Percentiles rank a stretch among this genome's conserved stretches.
phyloP scores from a whole-genome alignment of 306 rosid genomes.

The Mucuna pruriens region DNA sequence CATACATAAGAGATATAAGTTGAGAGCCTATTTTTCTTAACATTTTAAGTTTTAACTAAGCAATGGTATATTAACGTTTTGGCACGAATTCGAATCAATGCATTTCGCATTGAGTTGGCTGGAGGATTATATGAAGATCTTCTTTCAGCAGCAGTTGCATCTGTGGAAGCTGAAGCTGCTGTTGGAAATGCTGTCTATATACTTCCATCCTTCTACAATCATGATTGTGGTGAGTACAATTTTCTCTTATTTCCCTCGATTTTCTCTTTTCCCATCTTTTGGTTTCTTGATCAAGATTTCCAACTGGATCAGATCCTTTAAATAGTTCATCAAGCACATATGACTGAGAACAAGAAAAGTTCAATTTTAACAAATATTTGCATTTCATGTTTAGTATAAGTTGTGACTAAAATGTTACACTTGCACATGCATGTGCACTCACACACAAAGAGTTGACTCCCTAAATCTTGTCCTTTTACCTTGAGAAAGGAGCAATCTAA shows the following conservation, averaged over 20 bases:
- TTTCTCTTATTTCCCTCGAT: slow-evolving; percentile 13
- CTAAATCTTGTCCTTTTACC: neutral
- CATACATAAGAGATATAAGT: slow-evolving; percentile 18
- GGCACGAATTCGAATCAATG: slow-evolving; percentile 87
- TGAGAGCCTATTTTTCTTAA: slow-evolving; percentile 52
- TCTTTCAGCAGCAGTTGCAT: slow-evolving; percentile 70
- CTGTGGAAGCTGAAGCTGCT: slow-evolving; percentile 80
- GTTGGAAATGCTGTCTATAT: slow-evolving; percentile 88
- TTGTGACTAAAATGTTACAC: neutral
- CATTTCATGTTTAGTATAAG: neutral
- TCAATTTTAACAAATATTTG: slow-evolving; percentile 13
- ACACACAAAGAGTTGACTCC: neutral
- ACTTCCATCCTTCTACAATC: slow-evolving; percentile 93
- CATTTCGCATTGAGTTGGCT: slow-evolving; percentile 79
- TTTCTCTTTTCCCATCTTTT: neutral
- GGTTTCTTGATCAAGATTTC: slow-evolving; percentile 17
- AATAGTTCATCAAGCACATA: slow-evolving; percentile 7
- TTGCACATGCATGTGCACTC: neutral
- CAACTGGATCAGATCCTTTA: neutral
- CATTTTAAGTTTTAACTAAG: slow-evolving; percentile 74
- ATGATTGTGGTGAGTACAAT: slow-evolving; percentile 74
- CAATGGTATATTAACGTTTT: slow-evolving; percentile 76
- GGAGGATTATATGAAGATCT: slow-evolving; percentile 77
- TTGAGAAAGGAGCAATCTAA: slow-evolving; percentile 22
- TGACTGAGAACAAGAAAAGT: neutral